Evolutionary conservation across 768 basidiomycete genomes (phyloP), one percentile per base, ranked within the genome.

Genomic region (Pholiota molesta): DNA sequence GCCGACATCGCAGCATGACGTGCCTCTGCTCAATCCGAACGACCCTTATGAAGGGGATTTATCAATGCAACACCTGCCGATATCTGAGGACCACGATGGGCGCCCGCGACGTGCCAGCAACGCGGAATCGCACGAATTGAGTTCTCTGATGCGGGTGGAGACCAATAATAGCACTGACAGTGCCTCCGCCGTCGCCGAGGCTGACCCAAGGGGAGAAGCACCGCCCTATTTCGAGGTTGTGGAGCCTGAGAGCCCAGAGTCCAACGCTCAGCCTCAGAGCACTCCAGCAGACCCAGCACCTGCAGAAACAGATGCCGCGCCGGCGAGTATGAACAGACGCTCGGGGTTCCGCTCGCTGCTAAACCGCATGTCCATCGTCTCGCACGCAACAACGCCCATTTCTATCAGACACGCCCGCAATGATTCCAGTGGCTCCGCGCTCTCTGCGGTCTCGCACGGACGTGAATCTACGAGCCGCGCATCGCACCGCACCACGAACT

Each of bases 161-260:
- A 73, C 71, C 44, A 68, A 66, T 60, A 59, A 60, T 14, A 59
- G 52, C 52, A 45, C 39, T 39, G 33, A 58, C 21, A 49, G 47
- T 11, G 42, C 52, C 13, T 62, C 68, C 1, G 65, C 68, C 1
- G 65, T 66, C 8, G 63, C 61, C 40, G 64, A 55, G 1, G 55
- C 71, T 3, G 82, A 81, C 67, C 78, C 81, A 9, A 75, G 86
- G 63, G 91, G 88, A 23, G 84, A 86, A 42, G 86, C 88, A 5
- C 90, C 91, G 4, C 73, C 89, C 0, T 92, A 92, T 71, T 84
- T 81, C 55, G 89, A 91, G 73, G 83, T 81, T 11, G 76, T 83
- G 39, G 72, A 60, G 56, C 59, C 62, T 28, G 57, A 44, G 39
- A 62, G 63, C 14, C 52, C 37, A 2, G 63, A 62, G 10, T 49